Evolutionary conservation across 2,329 filamentous ascomycete genomes (phyloP), one percentile per base, ranked within the genome.

Genomic region (Emmonsiellopsis sp.): DNA sequence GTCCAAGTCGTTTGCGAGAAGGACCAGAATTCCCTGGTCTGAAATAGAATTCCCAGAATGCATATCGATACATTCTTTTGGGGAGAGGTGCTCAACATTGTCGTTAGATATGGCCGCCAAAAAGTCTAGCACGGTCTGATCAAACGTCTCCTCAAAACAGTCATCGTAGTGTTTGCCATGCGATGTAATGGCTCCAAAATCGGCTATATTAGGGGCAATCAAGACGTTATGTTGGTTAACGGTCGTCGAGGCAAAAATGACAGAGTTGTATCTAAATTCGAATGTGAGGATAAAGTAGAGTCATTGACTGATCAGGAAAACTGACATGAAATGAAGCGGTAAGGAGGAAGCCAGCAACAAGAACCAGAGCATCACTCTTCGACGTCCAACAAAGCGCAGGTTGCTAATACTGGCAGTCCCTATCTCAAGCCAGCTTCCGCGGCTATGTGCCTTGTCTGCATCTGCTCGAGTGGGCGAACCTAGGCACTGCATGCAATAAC

Each of bases 401-500:
- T 69, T 69, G 6, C 62, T 51, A 6, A 61, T 33, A 43, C 61
- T 68, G 1, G 58, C 58, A 2, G 65, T 55, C 1, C 67, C 63
- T 42, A 67, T 64, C 54, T 65, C 62, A 6, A 72, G 58, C 61
- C 62, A 69, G 27, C 55, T 55, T 9, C 59, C 49, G 34, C 60
- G 56, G 2, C 45, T 45, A 55, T 71, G 68, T 2, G 64, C 65
- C 13, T 53, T 52, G 43, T 71, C 61, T 11, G 70, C 52, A 27
- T 68, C 66, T 5, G 56, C 44, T 27, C 68, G 55, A 2, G 64
- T 66, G 0, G 69, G 69, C 2, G 66, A 61, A 7, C 50, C 55
- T 5, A 68, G 53, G 47, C 58, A 63, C 57, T 71, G 68, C 67
- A 71, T 70, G 51, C 58, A 62, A 57, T 67, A 68, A 49, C 69